Evolutionary conservation across 441 rosid species (phyloP).

Genomic region (Gossypium schwendimanii): DNA sequence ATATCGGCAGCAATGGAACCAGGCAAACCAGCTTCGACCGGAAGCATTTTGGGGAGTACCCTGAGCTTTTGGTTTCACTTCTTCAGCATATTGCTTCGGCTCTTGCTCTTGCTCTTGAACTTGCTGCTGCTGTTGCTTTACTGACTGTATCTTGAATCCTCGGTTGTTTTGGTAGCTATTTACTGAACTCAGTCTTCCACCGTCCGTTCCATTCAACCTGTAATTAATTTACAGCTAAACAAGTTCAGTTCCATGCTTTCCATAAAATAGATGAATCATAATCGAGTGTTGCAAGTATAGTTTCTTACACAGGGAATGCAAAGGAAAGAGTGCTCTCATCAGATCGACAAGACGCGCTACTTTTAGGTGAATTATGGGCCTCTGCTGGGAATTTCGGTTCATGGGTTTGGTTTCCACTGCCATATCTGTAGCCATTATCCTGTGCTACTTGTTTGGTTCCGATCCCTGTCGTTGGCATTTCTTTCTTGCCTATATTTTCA

Average conservation of each 20-base stretch:
- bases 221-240: background rate
- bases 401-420: background rate
- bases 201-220: conserved; percentile 31
- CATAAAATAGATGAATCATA: too few species aligned
- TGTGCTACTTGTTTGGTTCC: background rate
- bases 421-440: background rate
- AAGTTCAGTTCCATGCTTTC: too few species aligned
- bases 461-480: background rate
- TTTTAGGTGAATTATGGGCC: conserved; percentile 25
- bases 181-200: conserved; percentile 4
- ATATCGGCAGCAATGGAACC: conserved; percentile 47
- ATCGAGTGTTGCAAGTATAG: too few species aligned
- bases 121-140: background rate
- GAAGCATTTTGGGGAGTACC: conserved; percentile 15
- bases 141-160: background rate
- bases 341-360: conserved; percentile 29
- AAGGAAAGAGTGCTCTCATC: conserved; percentile 50
- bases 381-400: conserved; percentile 18
- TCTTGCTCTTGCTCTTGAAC: background rate
- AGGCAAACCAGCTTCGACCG: conserved; percentile 39
- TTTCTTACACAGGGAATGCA: conserved; percentile 65
- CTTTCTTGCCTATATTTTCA: background rate
- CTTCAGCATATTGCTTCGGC: conserved; percentile 13
- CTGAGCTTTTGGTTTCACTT: conserved; percentile 16
- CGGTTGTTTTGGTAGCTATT: conserved; percentile 8